Conservation (phyloP, 164 flowering plant species). For the Vitis labrusca region DNA sequence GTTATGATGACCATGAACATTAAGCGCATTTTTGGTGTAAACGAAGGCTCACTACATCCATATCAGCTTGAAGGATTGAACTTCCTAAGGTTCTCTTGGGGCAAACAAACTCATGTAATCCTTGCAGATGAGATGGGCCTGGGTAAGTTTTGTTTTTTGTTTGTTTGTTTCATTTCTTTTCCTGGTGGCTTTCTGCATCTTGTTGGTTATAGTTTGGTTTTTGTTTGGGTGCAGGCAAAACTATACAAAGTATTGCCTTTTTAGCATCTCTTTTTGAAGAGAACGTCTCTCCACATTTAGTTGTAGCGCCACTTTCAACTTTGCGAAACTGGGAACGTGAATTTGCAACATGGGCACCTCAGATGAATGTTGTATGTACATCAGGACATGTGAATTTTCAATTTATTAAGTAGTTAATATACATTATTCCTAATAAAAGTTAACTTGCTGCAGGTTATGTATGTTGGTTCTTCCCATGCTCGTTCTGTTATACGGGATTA, state of each 20-base stretch:
- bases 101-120: constrained; percentile 92
- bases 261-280: constrained; percentile 84
- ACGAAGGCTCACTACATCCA: constrained; percentile 85
- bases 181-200: not conserved
- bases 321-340: constrained; percentile 99
- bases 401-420: not conserved
- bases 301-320: constrained; percentile 96
- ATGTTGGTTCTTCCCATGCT: constrained; percentile 82
- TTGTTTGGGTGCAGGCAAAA: constrained; percentile 68
- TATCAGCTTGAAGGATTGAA: constrained; percentile 98
- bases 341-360: constrained; percentile 99
- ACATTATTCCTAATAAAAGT: constrained; percentile 6
- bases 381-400: not conserved
- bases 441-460: constrained; percentile 73
- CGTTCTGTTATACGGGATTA: constrained; percentile 77
- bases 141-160: constrained; percentile 44
- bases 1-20: constrained; percentile 5
- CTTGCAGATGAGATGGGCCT: constrained; percentile 99
- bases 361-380: constrained; percentile 91
- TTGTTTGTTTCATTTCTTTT: not conserved
- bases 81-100: constrained; percentile 92
- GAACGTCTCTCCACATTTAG: constrained; percentile 69
- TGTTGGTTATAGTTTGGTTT: constrained; percentile 9
- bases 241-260: constrained; percentile 97
- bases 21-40: constrained; percentile 11